Evolutionary conservation across 2,329 filamentous ascomycete species (phyloP).

Genomic region (Neonectria faginata): DNA sequence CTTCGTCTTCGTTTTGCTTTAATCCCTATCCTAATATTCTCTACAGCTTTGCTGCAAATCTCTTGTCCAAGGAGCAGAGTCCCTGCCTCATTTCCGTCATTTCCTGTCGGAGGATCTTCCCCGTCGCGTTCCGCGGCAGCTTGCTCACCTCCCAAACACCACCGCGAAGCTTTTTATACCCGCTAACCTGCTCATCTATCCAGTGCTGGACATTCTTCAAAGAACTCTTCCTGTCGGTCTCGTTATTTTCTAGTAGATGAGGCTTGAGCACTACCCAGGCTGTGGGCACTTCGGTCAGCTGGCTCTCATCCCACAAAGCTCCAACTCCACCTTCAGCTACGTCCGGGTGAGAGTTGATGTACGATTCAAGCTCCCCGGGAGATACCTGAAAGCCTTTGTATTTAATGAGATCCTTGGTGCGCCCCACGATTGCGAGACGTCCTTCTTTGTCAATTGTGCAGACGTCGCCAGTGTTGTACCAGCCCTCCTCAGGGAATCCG

Average conservation of each 20-base stretch:
- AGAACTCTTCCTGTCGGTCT: conserved; percentile 29
- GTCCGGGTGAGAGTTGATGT: conserved; percentile 52
- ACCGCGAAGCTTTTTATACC: conserved; percentile 56
- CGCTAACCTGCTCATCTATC: conserved; percentile 53
- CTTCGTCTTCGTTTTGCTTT: background rate
- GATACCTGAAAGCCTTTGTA: conserved; percentile 58
- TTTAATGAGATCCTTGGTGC: conserved; percentile 57
- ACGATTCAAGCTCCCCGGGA: conserved; percentile 52
- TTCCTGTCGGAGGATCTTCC: conserved; percentile 52
- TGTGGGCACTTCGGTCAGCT: conserved; percentile 53
- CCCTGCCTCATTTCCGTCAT: conserved; percentile 48
- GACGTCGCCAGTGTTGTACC: conserved; percentile 61
- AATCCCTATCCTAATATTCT: background rate
- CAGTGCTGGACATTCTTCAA: conserved; percentile 48
- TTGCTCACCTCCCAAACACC: conserved; percentile 50
- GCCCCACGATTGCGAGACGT: conserved; percentile 51
- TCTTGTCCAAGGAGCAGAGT: conserved; percentile 45
- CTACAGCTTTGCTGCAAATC: conserved; percentile 33
- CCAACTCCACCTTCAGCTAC: conserved; percentile 52
- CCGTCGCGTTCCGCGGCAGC: conserved; percentile 53
- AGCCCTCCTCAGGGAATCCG: conserved; percentile 53
- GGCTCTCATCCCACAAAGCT: conserved; percentile 52
- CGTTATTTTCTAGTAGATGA: conserved; percentile 27
- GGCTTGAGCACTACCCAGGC: conserved; percentile 53
- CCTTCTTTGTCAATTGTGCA: conserved; percentile 51